These are phyloP conservation scores for Lenwebbia sp. DNA, from an alignment of 345 rosid species.

Conservation along the genomic window DNA sequence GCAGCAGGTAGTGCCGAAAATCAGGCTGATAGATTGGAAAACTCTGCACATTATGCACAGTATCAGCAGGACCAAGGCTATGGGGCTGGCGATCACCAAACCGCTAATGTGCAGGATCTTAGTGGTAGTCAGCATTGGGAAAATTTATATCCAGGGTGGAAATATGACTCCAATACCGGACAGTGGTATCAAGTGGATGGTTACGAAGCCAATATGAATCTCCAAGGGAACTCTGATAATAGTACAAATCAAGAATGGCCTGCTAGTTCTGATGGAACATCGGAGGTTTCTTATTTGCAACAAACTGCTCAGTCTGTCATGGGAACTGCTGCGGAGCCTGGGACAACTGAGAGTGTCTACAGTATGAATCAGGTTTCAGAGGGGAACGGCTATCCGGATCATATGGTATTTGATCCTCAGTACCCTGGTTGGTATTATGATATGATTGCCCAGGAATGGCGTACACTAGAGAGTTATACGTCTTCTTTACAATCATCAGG, in stretches of 20 bases:
- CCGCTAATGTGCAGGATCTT: conserved; percentile 34
- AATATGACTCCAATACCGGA: conserved; percentile 52
- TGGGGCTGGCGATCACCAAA: conserved; percentile 17
- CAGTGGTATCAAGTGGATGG: conserved; percentile 77
- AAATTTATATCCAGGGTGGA: conserved; percentile 88
- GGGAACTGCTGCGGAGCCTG: conserved; percentile 29
- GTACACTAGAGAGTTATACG: conserved; percentile 53
- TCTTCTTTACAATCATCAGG: conserved; percentile 32
- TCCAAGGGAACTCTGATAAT: conserved; percentile 23
- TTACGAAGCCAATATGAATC: conserved; percentile 12
- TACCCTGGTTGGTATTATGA: conserved; percentile 97
- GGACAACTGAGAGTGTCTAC: conserved; percentile 45
- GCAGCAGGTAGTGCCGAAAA: conserved; percentile 13
- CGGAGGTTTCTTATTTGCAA: conserved; percentile 49
- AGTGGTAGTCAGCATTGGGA: conserved; percentile 65
- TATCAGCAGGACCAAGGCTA: conserved; percentile 22
- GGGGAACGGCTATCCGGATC: conserved; percentile 68
- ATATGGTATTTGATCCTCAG: conserved; percentile 82
- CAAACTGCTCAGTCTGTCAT: conserved; percentile 48
- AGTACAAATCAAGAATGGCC: conserved; percentile 30
- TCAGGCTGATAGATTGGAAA: conserved; percentile 11
- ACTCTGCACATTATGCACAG: conserved; percentile 23
- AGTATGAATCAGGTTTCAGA: conserved; percentile 63
- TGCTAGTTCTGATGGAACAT: conserved; percentile 28
- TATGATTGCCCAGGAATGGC: conserved; percentile 62